phyloP scores from a whole-genome alignment of 169 alveolate genomes.

The Plasmodium inui region DNA sequence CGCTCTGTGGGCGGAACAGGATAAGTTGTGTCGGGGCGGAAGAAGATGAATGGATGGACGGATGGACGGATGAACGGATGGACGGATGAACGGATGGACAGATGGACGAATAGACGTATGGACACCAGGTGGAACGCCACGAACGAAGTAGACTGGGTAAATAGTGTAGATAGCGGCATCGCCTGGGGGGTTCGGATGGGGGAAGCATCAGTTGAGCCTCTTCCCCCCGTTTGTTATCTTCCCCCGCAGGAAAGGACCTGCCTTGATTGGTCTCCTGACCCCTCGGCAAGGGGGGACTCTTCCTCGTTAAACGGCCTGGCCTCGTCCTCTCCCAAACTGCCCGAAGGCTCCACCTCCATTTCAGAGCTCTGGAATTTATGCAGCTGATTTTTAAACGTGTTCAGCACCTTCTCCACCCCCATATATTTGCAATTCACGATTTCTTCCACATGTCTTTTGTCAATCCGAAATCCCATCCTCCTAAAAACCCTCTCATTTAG shows the following conservation, averaged over 20 bases:
- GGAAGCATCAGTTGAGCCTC: not conserved
- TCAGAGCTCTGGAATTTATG: slow-evolving; percentile 43
- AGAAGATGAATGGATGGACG: too few relatives aligned
- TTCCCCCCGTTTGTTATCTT: too few relatives aligned
- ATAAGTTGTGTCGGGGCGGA: too few relatives aligned
- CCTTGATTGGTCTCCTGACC: not conserved
- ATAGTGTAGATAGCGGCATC: not conserved
- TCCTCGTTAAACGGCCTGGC: not conserved
- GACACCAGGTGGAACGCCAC: not conserved
- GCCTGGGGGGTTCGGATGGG: not conserved
- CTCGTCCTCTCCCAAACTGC: not conserved
- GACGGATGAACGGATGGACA: too few relatives aligned
- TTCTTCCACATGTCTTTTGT: slow-evolving; percentile 62
- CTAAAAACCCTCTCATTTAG: slow-evolving; percentile 74
- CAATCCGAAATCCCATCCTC: slow-evolving; percentile 43
- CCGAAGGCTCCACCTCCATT: slow-evolving; percentile 20
- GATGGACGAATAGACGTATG: too few relatives aligned
- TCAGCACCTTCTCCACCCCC: slow-evolving; percentile 64
- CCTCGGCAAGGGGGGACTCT: not conserved
- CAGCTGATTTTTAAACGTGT: slow-evolving; percentile 51
- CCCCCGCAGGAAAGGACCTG: not conserved
- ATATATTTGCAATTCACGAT: slow-evolving; percentile 56
- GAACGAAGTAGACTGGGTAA: not conserved
- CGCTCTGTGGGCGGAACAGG: not conserved
- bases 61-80: too few relatives aligned